Evolutionary conservation across 139 green algal species (phyloP).

Genomic region (Tetraselmis chui): DNA sequence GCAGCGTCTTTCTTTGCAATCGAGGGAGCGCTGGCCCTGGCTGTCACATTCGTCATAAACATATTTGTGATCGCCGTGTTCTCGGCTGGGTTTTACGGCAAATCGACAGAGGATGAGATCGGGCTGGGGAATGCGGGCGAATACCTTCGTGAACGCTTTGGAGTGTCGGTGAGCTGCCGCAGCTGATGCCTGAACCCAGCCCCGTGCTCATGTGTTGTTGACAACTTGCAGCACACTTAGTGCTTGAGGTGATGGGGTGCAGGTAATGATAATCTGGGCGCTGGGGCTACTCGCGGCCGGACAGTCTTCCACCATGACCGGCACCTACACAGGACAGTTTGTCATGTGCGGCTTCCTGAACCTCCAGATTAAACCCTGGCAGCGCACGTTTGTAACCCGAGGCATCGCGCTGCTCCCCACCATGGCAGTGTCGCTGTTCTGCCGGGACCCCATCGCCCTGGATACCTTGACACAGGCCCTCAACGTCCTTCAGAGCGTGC

Average conservation of each 20-base stretch:
- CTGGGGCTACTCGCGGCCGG: conserved; percentile 50
- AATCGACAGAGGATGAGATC: conserved; percentile 37
- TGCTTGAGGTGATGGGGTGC: no score
- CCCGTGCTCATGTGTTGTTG: no score
- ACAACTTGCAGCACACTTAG: no score
- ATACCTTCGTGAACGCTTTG: conserved; percentile 14
- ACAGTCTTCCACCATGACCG: conserved; percentile 71
- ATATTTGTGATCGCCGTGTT: conserved; percentile 76
- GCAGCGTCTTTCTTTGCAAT: no score
- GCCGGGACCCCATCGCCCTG: conserved; percentile 13
- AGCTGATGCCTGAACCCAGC: background rate
- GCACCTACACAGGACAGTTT: conserved; percentile 77
- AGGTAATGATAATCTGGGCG: conserved; percentile 38
- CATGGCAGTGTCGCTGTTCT: conserved; percentile 39
- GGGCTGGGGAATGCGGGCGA: conserved; percentile 60
- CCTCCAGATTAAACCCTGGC: conserved; percentile 32
- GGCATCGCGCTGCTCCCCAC: conserved; percentile 47
- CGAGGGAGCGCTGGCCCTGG: no score
- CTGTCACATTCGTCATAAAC: conserved; percentile 79
- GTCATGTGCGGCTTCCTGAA: conserved; percentile 54
- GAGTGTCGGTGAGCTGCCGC: conserved; percentile 8
- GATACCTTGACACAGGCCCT: conserved; percentile 46
- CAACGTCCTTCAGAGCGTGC: conserved; percentile 50
- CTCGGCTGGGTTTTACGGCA: conserved; percentile 48
- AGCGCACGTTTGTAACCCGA: conserved; percentile 41